phyloP scores from a whole-genome alignment of 176 grass and related monocot species.

The Juncus inflexus region DNA sequence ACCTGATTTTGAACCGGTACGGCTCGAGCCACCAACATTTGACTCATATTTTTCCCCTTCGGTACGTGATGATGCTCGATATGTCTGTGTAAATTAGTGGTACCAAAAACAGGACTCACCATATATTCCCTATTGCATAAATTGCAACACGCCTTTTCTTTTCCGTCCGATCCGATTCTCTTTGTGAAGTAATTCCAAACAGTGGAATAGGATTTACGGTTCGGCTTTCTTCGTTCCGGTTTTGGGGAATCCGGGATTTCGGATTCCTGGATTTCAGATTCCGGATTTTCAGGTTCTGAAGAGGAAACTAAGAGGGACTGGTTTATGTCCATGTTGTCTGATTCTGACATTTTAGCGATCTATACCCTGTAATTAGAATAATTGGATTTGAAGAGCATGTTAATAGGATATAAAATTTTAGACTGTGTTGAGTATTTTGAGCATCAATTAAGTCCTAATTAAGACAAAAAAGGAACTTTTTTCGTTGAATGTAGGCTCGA shows the following conservation, averaged over 20 bases:
- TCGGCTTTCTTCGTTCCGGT: slow-evolving; percentile 21
- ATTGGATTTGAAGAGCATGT: slow-evolving; percentile 5
- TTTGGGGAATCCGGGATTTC: slow-evolving; percentile 18
- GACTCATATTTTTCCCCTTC: slow-evolving; percentile 20
- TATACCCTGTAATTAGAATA: background rate
- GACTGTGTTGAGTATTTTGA: no score
- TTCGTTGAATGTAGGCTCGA: no score
- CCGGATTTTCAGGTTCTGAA: slow-evolving; percentile 1
- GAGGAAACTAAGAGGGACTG: slow-evolving; percentile 5
- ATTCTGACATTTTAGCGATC: slow-evolving; percentile 21
- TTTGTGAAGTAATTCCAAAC: slow-evolving; percentile 27
- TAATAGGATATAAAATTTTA: no score
- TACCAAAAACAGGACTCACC: slow-evolving; percentile 30
- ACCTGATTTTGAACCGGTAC: slow-evolving; percentile 11
- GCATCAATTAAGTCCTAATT: no score
- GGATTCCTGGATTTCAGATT: no score
- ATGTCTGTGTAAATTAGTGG: slow-evolving; percentile 24
- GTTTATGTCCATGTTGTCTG: slow-evolving; percentile 31
- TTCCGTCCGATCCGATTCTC: slow-evolving; percentile 23
- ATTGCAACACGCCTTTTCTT: slow-evolving; percentile 30
- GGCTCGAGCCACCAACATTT: slow-evolving; percentile 14
- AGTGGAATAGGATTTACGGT: slow-evolving; percentile 29
- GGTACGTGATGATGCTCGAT: slow-evolving; percentile 29
- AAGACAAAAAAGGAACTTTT: no score
- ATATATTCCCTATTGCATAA: slow-evolving; percentile 28